Evolutionary conservation across 768 basidiomycete genomes (phyloP).

Genomic region (Tylopilus vinaceipallidus): DNA sequence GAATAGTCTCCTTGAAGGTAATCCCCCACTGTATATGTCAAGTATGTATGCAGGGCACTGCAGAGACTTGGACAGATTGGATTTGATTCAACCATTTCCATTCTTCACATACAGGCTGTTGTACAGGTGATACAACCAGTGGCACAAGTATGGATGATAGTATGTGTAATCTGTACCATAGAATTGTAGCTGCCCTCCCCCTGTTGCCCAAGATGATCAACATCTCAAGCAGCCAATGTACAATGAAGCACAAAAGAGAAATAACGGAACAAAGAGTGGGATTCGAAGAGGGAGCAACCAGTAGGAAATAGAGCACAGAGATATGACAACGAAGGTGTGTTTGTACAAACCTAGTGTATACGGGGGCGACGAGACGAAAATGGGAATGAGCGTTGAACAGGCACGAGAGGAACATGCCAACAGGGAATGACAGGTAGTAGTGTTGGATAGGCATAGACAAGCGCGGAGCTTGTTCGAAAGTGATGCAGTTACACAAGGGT

Average conservation of each 20-base stretch:
- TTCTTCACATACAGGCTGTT: conserved; percentile 22
- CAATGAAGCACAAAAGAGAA: conserved; percentile 15
- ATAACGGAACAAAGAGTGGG: background rate
- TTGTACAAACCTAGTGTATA: conserved; percentile 7
- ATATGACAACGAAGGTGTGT: background rate
- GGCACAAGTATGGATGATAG: conserved; percentile 19
- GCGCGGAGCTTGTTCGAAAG: background rate
- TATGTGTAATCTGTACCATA: conserved; percentile 16
- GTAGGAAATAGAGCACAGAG: background rate
- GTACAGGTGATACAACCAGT: conserved; percentile 22
- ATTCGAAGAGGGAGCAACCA: background rate
- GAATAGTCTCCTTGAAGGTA: background rate
- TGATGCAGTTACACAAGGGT: background rate
- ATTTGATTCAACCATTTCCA: background rate
- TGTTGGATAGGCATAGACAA: background rate
- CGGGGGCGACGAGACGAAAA: background rate
- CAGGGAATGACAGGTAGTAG: conserved; percentile 3
- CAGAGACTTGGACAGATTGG: no score
- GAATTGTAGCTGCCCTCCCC: conserved; percentile 14
- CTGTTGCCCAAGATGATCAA: conserved; percentile 15
- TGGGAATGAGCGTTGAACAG: conserved; percentile 3
- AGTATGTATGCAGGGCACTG: no score
- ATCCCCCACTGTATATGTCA: background rate
- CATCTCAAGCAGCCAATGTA: conserved; percentile 7
- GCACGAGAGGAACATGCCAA: background rate